Conservation (phyloP, 2,329 filamentous ascomycete genomes). For the Aureobasidium sp. region DNA sequence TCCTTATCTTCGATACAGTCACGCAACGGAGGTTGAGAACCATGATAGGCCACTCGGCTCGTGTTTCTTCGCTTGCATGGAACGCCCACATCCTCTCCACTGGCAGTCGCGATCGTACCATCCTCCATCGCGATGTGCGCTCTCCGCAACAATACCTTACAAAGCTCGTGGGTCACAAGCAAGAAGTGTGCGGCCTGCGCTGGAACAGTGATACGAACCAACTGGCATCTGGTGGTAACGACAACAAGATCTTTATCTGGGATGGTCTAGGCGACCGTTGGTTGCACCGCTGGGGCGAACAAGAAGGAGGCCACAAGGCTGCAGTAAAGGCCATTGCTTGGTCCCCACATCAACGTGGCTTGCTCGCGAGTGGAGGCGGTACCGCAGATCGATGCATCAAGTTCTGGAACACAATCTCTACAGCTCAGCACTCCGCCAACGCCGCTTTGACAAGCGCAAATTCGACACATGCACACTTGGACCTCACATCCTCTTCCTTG, state of each 20-base stretch:
- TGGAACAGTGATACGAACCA: slow-evolving; percentile 98
- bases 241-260: slow-evolving; percentile 99
- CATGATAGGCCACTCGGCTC: slow-evolving; percentile 92
- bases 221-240: slow-evolving; percentile 90
- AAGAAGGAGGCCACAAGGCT: slow-evolving; percentile 89
- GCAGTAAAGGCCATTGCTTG: slow-evolving; percentile 97
- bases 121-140: slow-evolving; percentile 92
- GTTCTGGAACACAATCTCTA: slow-evolving; percentile 78
- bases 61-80: slow-evolving; percentile 92
- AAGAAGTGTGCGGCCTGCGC: slow-evolving; percentile 92
- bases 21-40: slow-evolving; percentile 76
- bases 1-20: slow-evolving; percentile 97
- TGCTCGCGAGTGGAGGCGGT: slow-evolving; percentile 91
- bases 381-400: slow-evolving; percentile 95
- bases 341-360: slow-evolving; percentile 90
- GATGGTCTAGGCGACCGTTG: slow-evolving; percentile 91
- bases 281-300: slow-evolving; percentile 87
- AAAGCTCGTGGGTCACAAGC: slow-evolving; percentile 88
- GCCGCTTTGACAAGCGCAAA: slow-evolving; percentile 25
- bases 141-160: slow-evolving; percentile 84
- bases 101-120: slow-evolving; percentile 84
- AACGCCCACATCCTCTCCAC: slow-evolving; percentile 97
- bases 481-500: slow-evolving; percentile 20
- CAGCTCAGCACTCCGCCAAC: slow-evolving; percentile 33
- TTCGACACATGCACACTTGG: slow-evolving; percentile 17